Percentiles rank a stretch among this genome's conserved stretches.
Evolutionary conservation across 805 yeast species (phyloP).

Genomic region (Metschnikowia baotianmanensis): DNA sequence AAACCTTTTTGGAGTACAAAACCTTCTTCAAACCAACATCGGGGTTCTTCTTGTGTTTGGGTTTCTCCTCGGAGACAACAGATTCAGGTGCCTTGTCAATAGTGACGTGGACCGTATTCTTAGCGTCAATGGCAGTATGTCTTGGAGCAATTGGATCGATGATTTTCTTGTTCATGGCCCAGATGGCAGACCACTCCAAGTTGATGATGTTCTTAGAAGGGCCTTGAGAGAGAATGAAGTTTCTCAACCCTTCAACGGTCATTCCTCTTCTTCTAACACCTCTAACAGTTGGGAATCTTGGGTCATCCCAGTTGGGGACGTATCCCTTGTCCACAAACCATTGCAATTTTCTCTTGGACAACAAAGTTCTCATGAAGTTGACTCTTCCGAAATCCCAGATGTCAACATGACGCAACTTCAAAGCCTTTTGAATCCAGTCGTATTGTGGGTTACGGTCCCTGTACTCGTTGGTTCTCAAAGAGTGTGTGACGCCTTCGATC

Average conservation of each 20-base stretch:
- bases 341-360: slow-evolving; percentile 96
- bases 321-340: slow-evolving; percentile 95
- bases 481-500: slow-evolving; percentile 95
- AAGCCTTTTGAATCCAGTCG: slow-evolving; percentile 87
- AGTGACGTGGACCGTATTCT: slow-evolving; percentile 66
- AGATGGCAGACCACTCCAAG: slow-evolving; percentile 94
- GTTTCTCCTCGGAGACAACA: slow-evolving; percentile 66
- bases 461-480: slow-evolving; percentile 96
- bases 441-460: slow-evolving; percentile 98
- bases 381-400: slow-evolving; percentile 98
- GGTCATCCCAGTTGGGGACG: slow-evolving; percentile 97
- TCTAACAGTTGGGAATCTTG: slow-evolving; percentile 98
- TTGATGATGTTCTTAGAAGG: slow-evolving; percentile 96
- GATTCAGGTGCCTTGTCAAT: slow-evolving; percentile 67
- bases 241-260: slow-evolving; percentile 96
- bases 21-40: slow-evolving; percentile 85
- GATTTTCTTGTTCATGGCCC: slow-evolving; percentile 97
- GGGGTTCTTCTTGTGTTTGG: slow-evolving; percentile 94
- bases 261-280: slow-evolving; percentile 99
- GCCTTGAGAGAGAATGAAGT: slow-evolving; percentile 93
- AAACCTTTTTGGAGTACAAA: slow-evolving; percentile 56
- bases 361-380: slow-evolving; percentile 91
- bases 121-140: slow-evolving; percentile 71
- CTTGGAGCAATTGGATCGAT: slow-evolving; percentile 98
- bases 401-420: slow-evolving; percentile 85